Percentiles rank a stretch among this genome's conserved stretches.
Conservation (phyloP, 208 protist genomes). For the Leishmania aethiopica region DNA sequence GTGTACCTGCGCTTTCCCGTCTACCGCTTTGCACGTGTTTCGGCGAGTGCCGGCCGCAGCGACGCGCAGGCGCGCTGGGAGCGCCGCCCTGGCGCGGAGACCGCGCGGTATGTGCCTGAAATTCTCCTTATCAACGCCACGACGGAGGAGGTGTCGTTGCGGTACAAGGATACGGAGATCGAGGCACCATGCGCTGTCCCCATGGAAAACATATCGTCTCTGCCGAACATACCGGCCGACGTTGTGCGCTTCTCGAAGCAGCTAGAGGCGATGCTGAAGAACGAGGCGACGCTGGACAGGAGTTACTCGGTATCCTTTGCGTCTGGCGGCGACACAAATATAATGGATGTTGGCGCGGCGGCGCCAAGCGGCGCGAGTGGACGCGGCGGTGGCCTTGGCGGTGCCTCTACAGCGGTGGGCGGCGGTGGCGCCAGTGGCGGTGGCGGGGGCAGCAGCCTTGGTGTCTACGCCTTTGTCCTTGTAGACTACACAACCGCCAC, state of each 20-base stretch:
- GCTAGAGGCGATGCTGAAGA: conserved; percentile 37
- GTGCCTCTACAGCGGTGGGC: not conserved
- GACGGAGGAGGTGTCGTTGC: conserved; percentile 34
- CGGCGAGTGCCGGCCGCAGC: not conserved
- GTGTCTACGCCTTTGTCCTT: conserved; percentile 32
- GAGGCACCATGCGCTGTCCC: conserved; percentile 23
- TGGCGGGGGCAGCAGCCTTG: not conserved
- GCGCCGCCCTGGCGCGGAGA: conserved; percentile 20
- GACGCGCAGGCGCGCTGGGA: conserved; percentile 18
- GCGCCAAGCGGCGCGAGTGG: not conserved
- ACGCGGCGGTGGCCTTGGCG: not conserved
- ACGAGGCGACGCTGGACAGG: conserved; percentile 14
- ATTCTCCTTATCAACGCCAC: conserved; percentile 39
- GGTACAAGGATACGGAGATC: conserved; percentile 36
- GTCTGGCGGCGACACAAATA: not conserved
- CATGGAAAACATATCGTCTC: conserved; percentile 34
- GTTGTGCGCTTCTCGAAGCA: conserved; percentile 36
- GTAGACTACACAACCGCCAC: conserved; percentile 12
- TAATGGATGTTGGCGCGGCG: not conserved
- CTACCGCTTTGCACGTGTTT: conserved; percentile 41
- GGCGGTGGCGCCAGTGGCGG: not conserved
- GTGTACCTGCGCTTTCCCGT: conserved; percentile 50
- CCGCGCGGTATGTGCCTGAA: conserved; percentile 36
- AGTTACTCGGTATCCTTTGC: conserved; percentile 12
- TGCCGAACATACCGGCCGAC: conserved; percentile 25